Evolutionary conservation across 2,329 filamentous ascomycete genomes (phyloP), one percentile per base, ranked within the genome.

Genomic region (Cryphonectria japonica): DNA sequence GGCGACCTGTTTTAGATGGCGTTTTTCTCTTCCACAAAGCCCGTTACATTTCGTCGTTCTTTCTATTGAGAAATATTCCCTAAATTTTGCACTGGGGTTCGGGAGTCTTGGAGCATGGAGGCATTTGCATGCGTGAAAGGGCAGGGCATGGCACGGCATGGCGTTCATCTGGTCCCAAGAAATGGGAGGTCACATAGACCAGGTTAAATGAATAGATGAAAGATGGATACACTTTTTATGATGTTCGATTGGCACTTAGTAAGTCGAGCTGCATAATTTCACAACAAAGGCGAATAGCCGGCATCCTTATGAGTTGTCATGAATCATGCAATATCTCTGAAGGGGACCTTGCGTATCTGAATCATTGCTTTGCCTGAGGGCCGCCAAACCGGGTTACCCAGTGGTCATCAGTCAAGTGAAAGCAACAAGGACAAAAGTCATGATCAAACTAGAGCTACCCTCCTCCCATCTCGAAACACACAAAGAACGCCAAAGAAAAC

Each of bases 111-210:
- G 57, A 67, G 62, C 59, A 64, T 60, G 39, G 60, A 50, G 71
- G 71, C 66, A 69, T 72, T 71, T 69, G 66, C 71, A 62, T 57
- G 29, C 43, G 29, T 50, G 11, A 61, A 67, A n/a, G 64, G 43
- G 41, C 62, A 69, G 41, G 67, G 63, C 67, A 71, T 62, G 65
- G 69, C 66, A 69, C 60, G 69, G 71, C 69, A 66, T n/a, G 59
- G 59, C 59, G 34, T 41, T 72, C 22, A 63, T 59, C 13, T 37
- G 43, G 52, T 62, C 52, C 66, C 37, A 13, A 54, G 26, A 68
- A 70, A 57, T 16, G 61, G 71, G 34, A 62, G 68, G 61, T 69
- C 67, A 69, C 13, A 65, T 57, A 67, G 64, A 72, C 71, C 68
- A 69, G 65, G 41, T 5, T 50, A 11, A 50, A 50, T n/a, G 22